phyloP scores from a whole-genome alignment of 1,284 basidiomycete species.

The Melampsora americana region DNA sequence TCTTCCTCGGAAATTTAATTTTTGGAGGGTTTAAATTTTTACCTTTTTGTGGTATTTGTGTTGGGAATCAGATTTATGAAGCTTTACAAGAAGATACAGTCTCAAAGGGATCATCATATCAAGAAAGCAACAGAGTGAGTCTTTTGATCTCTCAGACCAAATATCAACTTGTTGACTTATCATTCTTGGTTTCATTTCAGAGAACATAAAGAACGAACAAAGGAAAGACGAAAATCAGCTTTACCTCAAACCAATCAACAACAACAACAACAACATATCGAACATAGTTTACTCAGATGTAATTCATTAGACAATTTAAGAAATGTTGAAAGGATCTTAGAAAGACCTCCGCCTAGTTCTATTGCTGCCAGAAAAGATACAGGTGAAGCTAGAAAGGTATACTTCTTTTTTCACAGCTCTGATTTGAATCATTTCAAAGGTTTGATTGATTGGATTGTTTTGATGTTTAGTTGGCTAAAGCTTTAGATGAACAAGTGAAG shows the following conservation, averaged over 20 bases:
- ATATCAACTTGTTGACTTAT: too few relatives aligned
- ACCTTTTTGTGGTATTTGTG: background rate
- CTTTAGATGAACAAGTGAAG: constrained; percentile 1
- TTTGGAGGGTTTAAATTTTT: background rate
- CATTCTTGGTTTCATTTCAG: too few relatives aligned
- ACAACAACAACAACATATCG: background rate
- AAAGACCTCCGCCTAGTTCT: constrained; percentile 73
- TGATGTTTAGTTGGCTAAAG: constrained; percentile 1
- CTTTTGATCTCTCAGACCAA: background rate
- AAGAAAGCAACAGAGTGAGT: background rate
- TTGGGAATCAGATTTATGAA: constrained; percentile 19
- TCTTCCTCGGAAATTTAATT: background rate
- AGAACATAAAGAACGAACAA: background rate
- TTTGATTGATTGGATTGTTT: background rate
- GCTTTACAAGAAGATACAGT: constrained; percentile 41
- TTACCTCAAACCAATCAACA: background rate
- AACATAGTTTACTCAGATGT: background rate
- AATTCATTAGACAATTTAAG: background rate
- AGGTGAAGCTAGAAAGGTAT: constrained; percentile 66
- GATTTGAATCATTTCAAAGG: background rate
- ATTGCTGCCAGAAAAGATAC: constrained; percentile 75
- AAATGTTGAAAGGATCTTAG: constrained; percentile 49
- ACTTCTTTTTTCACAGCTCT: constrained; percentile 49
- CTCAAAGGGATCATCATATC: constrained; percentile 25
- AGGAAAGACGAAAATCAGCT: background rate